Base-by-base conservation (phyloP, 352 stramenopile genomes). In the Plasmopara viticola region DNA sequence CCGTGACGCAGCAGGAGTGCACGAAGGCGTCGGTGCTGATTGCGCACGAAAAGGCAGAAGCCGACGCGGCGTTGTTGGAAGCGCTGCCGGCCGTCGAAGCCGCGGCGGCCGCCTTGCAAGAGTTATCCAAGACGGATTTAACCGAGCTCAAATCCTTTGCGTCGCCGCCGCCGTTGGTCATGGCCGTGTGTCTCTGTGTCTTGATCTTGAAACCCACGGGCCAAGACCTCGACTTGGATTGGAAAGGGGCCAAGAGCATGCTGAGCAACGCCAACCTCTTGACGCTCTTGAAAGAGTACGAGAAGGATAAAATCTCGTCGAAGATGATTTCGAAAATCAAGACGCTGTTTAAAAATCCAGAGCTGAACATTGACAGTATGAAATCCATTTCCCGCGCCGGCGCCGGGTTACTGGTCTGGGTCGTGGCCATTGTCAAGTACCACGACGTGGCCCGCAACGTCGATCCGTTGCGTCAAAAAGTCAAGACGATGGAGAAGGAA, bases 111-210 rank as follows among this genome's bases (percentile, higher is more conserved):
- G 94, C 94, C 6, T 71, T 98, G 1, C 86, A 98, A 47, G 95
- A 98, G 52, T 62, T 98, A 9, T 94, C 94, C 15, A 97, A 98
- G 54, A 74, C 97, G 0, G 90, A 98, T 74, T 53, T 98, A 39
- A 97, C 91, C 0, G 94, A 98, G 62, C 84, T 98, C 53, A 98
- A 98, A 55, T 94, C 85, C 9, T 98, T 98, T 51, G 87, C 89
- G 6, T 97, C 95, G 2, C 94, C 94, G 17, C 94, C 94, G 0
- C 74, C 87, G 10, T 62, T 95, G 6, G 94, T 98, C 29, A 96
- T 97, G 81, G 92, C 84, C 0, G 84, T 96, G n/a, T 97, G 86
- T 46, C 95, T 96, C 84, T 95, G 86, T 40, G 85, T 95, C 1
- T 48, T 94, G 29, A 90, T 92, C 41, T 74, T 98, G 17, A 92